These are phyloP conservation scores for Ogataea populi-albae DNA, from an alignment of 805 yeast species.

Conservation along the genomic window DNA sequence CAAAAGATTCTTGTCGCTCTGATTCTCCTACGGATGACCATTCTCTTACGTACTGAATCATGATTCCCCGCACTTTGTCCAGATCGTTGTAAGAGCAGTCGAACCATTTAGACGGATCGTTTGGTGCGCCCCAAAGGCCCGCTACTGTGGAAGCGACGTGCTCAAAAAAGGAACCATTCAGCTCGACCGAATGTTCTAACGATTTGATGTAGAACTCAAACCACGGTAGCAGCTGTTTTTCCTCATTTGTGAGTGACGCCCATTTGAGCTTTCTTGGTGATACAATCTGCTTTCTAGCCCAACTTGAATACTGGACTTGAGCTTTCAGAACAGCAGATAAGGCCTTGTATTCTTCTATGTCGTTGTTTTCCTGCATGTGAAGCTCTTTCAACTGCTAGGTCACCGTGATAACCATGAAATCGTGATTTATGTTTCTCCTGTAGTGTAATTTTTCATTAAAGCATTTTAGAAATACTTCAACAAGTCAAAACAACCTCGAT, in stretches of 20 bases:
- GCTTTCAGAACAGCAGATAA: constrained; percentile 32
- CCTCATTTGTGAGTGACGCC: constrained; percentile 37
- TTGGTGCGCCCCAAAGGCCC: constrained; percentile 47
- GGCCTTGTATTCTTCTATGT: constrained; percentile 30
- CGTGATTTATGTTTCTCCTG: too few species aligned
- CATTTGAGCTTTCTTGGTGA: constrained; percentile 34
- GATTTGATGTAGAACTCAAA: constrained; percentile 40
- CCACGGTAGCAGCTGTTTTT: constrained; percentile 48
- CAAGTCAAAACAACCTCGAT: too few species aligned
- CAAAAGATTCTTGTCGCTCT: constrained; percentile 44
- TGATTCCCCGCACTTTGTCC: constrained; percentile 54
- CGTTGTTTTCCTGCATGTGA: too few species aligned
- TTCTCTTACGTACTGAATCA: constrained; percentile 58
- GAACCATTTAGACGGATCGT: constrained; percentile 40
- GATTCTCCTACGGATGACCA: constrained; percentile 54
- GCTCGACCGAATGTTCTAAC: constrained; percentile 40
- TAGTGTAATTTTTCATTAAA: too few species aligned
- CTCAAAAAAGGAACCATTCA: constrained; percentile 44
- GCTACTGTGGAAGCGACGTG: constrained; percentile 43
- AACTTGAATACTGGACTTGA: constrained; percentile 31
- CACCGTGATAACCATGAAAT: too few species aligned
- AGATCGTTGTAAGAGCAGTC: constrained; percentile 41
- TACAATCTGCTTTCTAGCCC: constrained; percentile 33
- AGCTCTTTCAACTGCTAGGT: too few species aligned
- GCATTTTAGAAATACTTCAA: too few species aligned